phyloP scores from a whole-genome alignment of 83 land plant species.

The Picea abies region DNA sequence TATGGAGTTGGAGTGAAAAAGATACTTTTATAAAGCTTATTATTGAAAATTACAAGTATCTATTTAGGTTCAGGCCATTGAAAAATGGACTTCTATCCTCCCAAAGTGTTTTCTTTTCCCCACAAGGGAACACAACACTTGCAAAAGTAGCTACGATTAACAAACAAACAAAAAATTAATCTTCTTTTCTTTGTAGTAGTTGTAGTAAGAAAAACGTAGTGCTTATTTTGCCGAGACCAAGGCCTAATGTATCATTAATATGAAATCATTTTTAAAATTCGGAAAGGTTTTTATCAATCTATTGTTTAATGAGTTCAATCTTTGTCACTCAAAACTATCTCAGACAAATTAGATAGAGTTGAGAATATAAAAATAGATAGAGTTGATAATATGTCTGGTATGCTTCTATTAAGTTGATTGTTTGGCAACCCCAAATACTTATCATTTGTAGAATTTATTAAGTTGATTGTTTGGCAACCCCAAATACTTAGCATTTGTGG shows the following conservation, averaged over 20 bases:
- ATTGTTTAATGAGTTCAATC: conserved; percentile 55
- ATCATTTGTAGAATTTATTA: not conserved
- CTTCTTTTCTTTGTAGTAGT: not conserved
- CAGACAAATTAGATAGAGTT: not conserved
- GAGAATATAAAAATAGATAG: too few species aligned
- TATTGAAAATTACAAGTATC: too few species aligned
- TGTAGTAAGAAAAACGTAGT: not conserved
- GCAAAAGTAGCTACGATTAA: conserved; percentile 6
- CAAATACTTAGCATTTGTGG: not conserved
- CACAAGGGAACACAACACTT: not conserved
- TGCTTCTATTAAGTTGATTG: not conserved
- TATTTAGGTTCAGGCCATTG: too few species aligned
- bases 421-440: not conserved
- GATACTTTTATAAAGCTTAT: too few species aligned
- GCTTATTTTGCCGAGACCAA: not conserved
- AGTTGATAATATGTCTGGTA: not conserved
- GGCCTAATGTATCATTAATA: too few species aligned
- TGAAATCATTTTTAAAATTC: not conserved
- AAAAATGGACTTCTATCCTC: too few species aligned
- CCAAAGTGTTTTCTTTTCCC: not conserved
- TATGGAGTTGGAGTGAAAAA: too few species aligned
- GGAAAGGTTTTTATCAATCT: conserved; percentile 56
- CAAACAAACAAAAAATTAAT: not conserved
- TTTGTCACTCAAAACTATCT: not conserved
- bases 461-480: not conserved